Conservation (phyloP, 2,329 filamentous ascomycete genomes). For the Microdochium bolleyi region DNA sequence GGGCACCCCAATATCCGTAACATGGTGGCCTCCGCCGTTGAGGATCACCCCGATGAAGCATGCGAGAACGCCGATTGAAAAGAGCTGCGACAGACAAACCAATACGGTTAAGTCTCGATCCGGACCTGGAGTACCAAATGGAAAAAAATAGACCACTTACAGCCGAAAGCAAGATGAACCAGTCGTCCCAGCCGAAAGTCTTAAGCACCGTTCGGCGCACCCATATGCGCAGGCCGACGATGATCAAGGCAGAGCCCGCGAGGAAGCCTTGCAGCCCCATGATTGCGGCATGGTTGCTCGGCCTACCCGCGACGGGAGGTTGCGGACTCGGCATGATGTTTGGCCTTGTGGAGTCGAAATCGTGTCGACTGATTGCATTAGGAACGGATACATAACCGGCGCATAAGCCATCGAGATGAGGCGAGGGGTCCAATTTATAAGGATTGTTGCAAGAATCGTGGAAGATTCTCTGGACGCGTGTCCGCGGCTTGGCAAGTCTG, state of each 20-base stretch:
- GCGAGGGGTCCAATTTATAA: background rate
- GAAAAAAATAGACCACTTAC: background rate
- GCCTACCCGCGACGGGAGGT: background rate
- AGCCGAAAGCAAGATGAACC: slow-evolving; percentile 3
- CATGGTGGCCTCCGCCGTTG: slow-evolving; percentile 3
- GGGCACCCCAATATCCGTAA: slow-evolving; percentile 1
- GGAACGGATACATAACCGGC: background rate
- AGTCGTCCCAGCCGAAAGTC: slow-evolving; percentile 4
- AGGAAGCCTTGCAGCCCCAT: background rate
- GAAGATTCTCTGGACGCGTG: background rate
- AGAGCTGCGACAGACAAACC: slow-evolving; percentile 1
- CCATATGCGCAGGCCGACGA: slow-evolving; percentile 3
- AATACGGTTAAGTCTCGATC: background rate
- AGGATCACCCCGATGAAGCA: slow-evolving; percentile 4
- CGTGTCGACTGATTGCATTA: background rate
- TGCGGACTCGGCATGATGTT: background rate
- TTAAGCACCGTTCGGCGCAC: slow-evolving; percentile 5
- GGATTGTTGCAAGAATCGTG: background rate
- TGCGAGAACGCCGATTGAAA: slow-evolving; percentile 4
- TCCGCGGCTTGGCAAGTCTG: too few species aligned
- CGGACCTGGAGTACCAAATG: too few species aligned
- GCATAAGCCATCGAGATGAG: background rate
- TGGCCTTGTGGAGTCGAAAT: background rate
- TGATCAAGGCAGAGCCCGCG: background rate
- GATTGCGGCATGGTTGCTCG: background rate